A percentile compares a stretch with the other conserved stretches of the same genome.
Conservation (phyloP, 148 eudicot genomes). For the Rhododendron ferrugineum region DNA sequence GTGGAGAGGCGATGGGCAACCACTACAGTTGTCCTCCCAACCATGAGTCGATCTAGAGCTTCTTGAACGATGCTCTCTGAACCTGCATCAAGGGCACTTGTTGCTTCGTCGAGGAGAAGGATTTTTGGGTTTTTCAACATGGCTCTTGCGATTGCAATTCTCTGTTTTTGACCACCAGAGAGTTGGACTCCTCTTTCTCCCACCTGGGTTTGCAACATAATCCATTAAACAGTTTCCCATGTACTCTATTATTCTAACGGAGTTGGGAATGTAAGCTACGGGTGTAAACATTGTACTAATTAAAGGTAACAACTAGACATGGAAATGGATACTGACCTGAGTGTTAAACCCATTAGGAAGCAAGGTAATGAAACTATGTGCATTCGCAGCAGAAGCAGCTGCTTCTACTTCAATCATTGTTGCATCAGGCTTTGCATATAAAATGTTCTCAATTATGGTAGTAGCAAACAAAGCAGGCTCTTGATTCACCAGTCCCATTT, state of each 20-base stretch:
- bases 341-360: conserved; percentile 97
- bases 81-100: conserved; percentile 94
- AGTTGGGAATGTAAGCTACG: not conserved
- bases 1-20: conserved; percentile 98
- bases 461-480: conserved; percentile 99
- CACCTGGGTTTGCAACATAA: conserved; percentile 36
- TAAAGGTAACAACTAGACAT: not conserved
- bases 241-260: not conserved
- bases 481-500: conserved; percentile 95
- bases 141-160: conserved; percentile 98
- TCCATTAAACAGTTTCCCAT: not conserved
- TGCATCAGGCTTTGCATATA: conserved; percentile 89
- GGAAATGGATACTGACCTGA: conserved; percentile 47
- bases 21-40: conserved; percentile 93
- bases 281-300: not conserved
- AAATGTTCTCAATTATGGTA: conserved; percentile 90
- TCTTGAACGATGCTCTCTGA: conserved; percentile 98
- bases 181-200: conserved; percentile 99
- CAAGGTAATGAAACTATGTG: conserved; percentile 87
- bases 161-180: conserved; percentile 96
- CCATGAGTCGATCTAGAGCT: conserved; percentile 97
- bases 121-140: conserved; percentile 96
- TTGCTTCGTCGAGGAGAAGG: conserved; percentile 95
- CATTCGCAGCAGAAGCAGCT: conserved; percentile 91
- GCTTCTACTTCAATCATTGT: conserved; percentile 90